Evolutionary conservation across 345 rosid genomes (phyloP).

Genomic region (Euphorbia pulcherrima): DNA sequence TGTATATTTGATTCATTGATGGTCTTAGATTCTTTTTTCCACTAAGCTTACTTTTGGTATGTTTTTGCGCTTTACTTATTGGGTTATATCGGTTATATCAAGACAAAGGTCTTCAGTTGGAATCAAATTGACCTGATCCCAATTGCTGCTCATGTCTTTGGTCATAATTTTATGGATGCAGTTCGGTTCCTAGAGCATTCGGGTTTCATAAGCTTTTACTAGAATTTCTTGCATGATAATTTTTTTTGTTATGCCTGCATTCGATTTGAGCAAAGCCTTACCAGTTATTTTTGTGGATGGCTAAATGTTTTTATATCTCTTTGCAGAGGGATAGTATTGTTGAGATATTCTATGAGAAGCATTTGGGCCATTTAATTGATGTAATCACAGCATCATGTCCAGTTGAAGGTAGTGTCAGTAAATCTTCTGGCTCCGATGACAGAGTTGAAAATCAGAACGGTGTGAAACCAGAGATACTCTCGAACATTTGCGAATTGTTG

Average conservation of each 20-base stretch:
- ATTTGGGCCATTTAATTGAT: slow-evolving; percentile 79
- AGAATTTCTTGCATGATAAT: neutral
- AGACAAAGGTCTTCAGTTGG: neutral
- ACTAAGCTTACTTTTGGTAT: neutral
- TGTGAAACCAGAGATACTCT: slow-evolving; percentile 80
- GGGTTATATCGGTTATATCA: neutral
- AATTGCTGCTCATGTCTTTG: slow-evolving; percentile 7
- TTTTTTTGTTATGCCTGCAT: slow-evolving; percentile 10
- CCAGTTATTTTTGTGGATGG: slow-evolving; percentile 4
- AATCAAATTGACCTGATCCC: neutral
- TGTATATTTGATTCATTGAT: neutral
- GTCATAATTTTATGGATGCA: neutral
- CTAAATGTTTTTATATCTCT: slow-evolving; percentile 15
- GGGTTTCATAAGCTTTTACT: slow-evolving; percentile 4
- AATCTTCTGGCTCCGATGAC: slow-evolving; percentile 41
- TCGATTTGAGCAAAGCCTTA: slow-evolving; percentile 2
- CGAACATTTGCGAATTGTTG: slow-evolving; percentile 83
- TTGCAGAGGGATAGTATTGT: slow-evolving; percentile 78
- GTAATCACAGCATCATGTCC: slow-evolving; percentile 80
- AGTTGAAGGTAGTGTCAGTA: slow-evolving; percentile 31
- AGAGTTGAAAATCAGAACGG: slow-evolving; percentile 39
- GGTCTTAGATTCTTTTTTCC: neutral
- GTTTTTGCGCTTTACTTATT: neutral
- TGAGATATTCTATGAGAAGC: slow-evolving; percentile 94
- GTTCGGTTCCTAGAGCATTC: neutral